These are phyloP conservation scores for Amesomyces nigricolor DNA, from an alignment of 2,329 filamentous ascomycete genomes.

Conservation along the genomic window DNA sequence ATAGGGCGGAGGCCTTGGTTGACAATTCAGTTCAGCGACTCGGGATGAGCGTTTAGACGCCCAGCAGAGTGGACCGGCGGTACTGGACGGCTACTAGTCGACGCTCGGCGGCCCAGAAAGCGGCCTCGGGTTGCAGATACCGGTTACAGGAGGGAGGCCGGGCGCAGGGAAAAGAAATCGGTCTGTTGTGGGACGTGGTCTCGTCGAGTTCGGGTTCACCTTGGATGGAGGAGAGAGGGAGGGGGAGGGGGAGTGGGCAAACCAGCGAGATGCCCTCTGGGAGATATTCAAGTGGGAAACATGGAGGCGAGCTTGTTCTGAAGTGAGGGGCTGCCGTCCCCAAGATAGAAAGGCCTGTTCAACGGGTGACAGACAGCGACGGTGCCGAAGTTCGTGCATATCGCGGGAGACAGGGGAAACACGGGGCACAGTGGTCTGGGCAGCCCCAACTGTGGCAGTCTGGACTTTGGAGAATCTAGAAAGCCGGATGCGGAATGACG, in stretches of 20 bases:
- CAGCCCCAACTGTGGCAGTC: neutral
- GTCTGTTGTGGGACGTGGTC: conserved; percentile 6
- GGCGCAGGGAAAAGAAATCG: conserved; percentile 1
- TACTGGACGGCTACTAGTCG: conserved; percentile 26
- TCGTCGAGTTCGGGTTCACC: conserved; percentile 1
- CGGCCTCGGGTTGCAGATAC: conserved; percentile 21
- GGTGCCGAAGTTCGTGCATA: conserved; percentile 19
- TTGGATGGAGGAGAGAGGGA: conserved; percentile 10
- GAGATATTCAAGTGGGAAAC: conserved; percentile 6
- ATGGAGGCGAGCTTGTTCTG: neutral
- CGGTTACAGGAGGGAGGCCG: conserved; percentile 12
- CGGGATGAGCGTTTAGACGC: conserved; percentile 42
- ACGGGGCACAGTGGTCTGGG: conserved; percentile 5
- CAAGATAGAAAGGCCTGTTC: conserved; percentile 16
- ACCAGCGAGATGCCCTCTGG: conserved; percentile 4
- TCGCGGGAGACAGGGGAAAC: conserved; percentile 2
- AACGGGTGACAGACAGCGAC: conserved; percentile 13
- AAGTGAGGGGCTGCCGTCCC: conserved; percentile 10
- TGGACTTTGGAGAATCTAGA: neutral
- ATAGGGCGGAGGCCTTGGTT: conserved; percentile 37
- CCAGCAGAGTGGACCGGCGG: conserved; percentile 34
- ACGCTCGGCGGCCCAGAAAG: conserved; percentile 22
- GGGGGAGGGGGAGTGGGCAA: neutral
- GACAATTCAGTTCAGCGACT: conserved; percentile 38
- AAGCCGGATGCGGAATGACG: neutral